These are phyloP conservation scores for Emergomyces pasteurianus DNA, from an alignment of 2,329 filamentous ascomycete genomes.

Conservation along the genomic window DNA sequence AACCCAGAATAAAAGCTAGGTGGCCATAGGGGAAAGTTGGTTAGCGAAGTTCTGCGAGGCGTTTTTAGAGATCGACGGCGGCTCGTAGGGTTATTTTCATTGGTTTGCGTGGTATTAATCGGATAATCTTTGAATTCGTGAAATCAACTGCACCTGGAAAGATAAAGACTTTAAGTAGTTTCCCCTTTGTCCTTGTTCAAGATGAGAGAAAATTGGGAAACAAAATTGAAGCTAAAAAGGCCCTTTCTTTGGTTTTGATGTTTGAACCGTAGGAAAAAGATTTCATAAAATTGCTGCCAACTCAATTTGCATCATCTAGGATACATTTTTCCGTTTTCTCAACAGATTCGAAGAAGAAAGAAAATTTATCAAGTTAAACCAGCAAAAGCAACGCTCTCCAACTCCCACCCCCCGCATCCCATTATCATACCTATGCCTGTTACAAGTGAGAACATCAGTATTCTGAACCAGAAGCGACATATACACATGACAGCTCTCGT, in stretches of 20 bases:
- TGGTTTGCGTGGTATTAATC: background rate
- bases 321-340: slow-evolving; percentile 24
- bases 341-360: background rate
- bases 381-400: slow-evolving; percentile 1
- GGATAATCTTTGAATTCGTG: background rate
- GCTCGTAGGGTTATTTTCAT: background rate
- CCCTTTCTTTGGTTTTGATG: background rate
- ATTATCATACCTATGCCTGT: slow-evolving; percentile 10
- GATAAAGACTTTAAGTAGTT: too few species aligned
- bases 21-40: too few species aligned
- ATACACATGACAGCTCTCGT: background rate
- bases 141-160: background rate
- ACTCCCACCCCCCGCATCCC: slow-evolving; percentile 20
- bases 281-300: slow-evolving; percentile 20
- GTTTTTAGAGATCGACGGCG: background rate
- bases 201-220: background rate
- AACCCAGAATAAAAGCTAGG: background rate
- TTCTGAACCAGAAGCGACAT: background rate
- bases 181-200: too few species aligned
- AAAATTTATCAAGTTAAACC: background rate
- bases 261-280: slow-evolving; percentile 3
- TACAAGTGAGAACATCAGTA: background rate
- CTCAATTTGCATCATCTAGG: slow-evolving; percentile 26
- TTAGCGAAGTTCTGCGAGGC: background rate
- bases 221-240: background rate